A percentile compares a stretch with the other conserved stretches of the same genome.
These are phyloP conservation scores for Dictyostelium intermedium DNA, from an alignment of 78 protist genomes.

Conservation along the genomic window DNA sequence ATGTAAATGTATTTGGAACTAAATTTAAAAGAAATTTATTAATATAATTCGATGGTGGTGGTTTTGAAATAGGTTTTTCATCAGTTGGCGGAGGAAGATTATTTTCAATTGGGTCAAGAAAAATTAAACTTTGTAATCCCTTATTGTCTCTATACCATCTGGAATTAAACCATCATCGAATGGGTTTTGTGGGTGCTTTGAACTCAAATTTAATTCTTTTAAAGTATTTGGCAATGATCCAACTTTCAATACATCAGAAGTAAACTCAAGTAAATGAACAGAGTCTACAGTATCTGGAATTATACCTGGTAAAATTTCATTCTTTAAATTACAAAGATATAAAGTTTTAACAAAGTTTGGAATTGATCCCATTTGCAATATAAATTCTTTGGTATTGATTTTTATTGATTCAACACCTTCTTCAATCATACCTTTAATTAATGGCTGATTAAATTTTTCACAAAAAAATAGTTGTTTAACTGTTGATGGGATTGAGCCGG, in stretches of 20 bases:
- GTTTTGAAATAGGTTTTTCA: too few species aligned
- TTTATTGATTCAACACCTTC: background rate
- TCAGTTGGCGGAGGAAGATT: too few species aligned
- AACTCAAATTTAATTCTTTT: background rate
- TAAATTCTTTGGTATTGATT: background rate
- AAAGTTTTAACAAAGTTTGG: background rate
- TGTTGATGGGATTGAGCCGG: background rate
- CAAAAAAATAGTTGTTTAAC: background rate
- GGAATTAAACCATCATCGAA: background rate
- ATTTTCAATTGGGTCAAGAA: too few species aligned
- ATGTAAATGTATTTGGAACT: too few species aligned
- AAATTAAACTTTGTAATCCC: too few species aligned
- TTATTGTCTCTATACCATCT: background rate
- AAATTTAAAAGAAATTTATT: too few species aligned
- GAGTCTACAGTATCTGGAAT: background rate
- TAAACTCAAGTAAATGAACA: background rate
- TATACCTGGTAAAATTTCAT: background rate
- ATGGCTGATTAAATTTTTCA: background rate
- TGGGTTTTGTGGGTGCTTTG: background rate
- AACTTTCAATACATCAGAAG: background rate
- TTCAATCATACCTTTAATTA: background rate
- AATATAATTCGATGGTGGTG: too few species aligned
- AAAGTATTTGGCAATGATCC: background rate
- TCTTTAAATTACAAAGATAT: background rate
- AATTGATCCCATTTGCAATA: background rate